phyloP scores from a whole-genome alignment of 371 early-diverging fungal genomes.

The Mucor circinelloides region DNA sequence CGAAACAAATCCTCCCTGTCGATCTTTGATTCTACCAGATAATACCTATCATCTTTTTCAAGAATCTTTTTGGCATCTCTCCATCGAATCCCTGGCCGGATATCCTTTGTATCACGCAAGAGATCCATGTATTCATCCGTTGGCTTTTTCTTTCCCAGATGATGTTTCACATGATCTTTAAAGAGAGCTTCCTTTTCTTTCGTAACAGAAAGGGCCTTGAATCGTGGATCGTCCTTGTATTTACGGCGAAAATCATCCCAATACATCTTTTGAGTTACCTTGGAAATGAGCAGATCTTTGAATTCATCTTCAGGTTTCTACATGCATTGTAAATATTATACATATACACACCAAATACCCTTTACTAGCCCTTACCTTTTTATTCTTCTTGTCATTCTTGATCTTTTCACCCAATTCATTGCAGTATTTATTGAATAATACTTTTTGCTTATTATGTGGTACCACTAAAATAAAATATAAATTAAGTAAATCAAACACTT shows the following conservation, averaged over 20 bases:
- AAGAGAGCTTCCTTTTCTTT: conserved; percentile 58
- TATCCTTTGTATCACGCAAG: conserved; percentile 49
- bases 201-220: conserved; percentile 44
- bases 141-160: conserved; percentile 32
- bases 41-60: conserved; percentile 59
- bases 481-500: conserved; percentile 15
- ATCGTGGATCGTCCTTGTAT: conserved; percentile 60
- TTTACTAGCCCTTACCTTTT: conserved; percentile 39
- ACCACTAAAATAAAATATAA: conserved; percentile 28
- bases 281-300: conserved; percentile 47
- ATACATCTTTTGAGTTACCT: conserved; percentile 50
- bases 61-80: conserved; percentile 56
- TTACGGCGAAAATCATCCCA: conserved; percentile 72
- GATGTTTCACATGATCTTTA: conserved; percentile 51
- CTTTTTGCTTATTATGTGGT: conserved; percentile 48
- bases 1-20: conserved; percentile 68
- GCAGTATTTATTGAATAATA: conserved; percentile 74
- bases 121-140: conserved; percentile 51
- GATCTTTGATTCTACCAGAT: conserved; percentile 53
- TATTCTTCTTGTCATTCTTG: conserved; percentile 44
- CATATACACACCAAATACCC: conserved; percentile 1
- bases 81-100: conserved; percentile 57
- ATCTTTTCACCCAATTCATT: conserved; percentile 57
- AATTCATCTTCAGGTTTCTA: conserved; percentile 57
- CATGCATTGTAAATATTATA: not conserved